phyloP scores from a whole-genome alignment of 2,329 filamentous ascomycete genomes.

The Ophiostoma ips region DNA sequence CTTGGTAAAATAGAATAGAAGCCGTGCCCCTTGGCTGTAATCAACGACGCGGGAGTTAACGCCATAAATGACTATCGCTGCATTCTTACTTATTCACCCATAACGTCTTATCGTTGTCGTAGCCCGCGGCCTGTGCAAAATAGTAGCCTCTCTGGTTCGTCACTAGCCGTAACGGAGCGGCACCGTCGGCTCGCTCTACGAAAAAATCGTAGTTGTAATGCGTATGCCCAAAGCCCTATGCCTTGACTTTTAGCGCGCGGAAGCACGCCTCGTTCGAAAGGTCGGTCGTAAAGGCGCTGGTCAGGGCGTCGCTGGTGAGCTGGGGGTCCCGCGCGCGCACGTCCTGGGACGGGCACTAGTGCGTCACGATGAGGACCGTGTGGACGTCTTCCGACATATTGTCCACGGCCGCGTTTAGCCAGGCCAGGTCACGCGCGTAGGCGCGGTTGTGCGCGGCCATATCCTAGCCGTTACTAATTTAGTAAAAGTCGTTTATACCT shows the following conservation, averaged over 20 bases:
- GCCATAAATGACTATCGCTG: background rate
- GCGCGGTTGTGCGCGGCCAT: slow-evolving; percentile 23
- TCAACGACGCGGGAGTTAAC: background rate
- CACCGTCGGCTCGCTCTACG: slow-evolving; percentile 10
- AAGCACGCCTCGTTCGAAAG: slow-evolving; percentile 24
- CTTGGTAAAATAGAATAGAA: background rate
- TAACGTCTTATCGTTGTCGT: slow-evolving; percentile 25
- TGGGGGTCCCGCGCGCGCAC: slow-evolving; percentile 21
- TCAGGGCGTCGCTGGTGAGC: slow-evolving; percentile 18
- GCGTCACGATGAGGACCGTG: slow-evolving; percentile 26
- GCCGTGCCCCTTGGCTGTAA: background rate
- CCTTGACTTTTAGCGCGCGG: slow-evolving; percentile 20
- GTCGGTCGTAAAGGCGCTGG: slow-evolving; percentile 27
- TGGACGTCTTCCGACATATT: slow-evolving; percentile 14
- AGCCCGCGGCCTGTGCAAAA: slow-evolving; percentile 24
- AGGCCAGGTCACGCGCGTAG: slow-evolving; percentile 26
- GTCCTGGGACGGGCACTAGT: slow-evolving; percentile 28
- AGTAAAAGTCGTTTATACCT: slow-evolving; percentile 37
- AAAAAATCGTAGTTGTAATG: slow-evolving; percentile 31
- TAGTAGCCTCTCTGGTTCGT: slow-evolving; percentile 17
- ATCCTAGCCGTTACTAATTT: slow-evolving; percentile 15
- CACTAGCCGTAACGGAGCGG: slow-evolving; percentile 17
- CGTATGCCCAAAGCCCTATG: slow-evolving; percentile 37
- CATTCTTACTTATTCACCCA: background rate
- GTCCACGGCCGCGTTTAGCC: slow-evolving; percentile 27